Evolutionary conservation across 352 stramenopile genomes (phyloP).

Genomic region (Pythium biforme): DNA sequence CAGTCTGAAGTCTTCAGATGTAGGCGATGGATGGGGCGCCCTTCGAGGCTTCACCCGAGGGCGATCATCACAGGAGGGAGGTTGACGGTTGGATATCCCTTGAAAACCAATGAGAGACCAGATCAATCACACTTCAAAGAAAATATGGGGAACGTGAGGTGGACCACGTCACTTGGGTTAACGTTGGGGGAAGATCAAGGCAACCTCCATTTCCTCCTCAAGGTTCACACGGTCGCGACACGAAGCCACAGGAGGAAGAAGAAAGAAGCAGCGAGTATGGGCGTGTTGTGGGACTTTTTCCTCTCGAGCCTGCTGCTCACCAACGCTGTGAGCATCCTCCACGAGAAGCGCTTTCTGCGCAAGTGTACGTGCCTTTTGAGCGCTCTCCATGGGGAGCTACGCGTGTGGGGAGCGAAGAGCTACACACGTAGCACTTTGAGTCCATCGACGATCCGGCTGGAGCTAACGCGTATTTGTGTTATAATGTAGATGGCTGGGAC

Average conservation of each 20-base stretch:
- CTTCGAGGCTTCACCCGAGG: neutral
- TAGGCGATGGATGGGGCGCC: neutral
- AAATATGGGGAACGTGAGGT: neutral
- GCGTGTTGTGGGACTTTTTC: conserved; percentile 88
- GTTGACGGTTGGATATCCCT: neutral
- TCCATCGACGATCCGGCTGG: neutral
- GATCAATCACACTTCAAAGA: conserved; percentile 5
- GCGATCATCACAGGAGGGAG: neutral
- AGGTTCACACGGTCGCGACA: conserved; percentile 7
- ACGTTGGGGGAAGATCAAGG: neutral
- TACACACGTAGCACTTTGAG: no score
- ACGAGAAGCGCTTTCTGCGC: conserved; percentile 87
- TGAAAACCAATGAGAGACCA: neutral
- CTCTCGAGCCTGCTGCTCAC: conserved; percentile 83
- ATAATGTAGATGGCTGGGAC: conserved; percentile 74
- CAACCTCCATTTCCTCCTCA: neutral
- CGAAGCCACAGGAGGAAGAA: conserved; percentile 7
- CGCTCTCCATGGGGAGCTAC: no score
- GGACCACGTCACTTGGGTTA: neutral
- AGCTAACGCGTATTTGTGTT: neutral
- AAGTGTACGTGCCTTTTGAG: conserved; percentile 48
- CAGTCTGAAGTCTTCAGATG: no score
- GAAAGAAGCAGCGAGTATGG: conserved; percentile 38
- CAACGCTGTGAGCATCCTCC: conserved; percentile 84
- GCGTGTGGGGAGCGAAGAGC: no score